Percentiles rank a stretch among this genome's conserved stretches.
Evolutionary conservation across 257 asterid genomes (phyloP).

Genomic region (Solanum sparsipilum): DNA sequence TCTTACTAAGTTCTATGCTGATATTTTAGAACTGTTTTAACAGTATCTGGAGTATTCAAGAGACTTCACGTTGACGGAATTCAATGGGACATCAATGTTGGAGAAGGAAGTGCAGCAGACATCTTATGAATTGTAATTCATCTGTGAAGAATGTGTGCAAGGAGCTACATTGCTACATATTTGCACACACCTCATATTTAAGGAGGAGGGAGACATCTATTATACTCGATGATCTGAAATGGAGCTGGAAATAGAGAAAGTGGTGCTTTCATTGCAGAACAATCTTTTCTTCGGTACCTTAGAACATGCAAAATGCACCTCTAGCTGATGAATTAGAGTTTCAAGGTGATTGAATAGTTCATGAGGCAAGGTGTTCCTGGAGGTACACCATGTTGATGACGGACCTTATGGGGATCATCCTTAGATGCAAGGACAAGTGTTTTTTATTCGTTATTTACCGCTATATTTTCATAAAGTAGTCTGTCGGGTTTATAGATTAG

Average conservation of each 20-base stretch:
- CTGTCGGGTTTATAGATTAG: not conserved
- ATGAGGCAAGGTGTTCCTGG: not conserved
- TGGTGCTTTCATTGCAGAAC: not conserved
- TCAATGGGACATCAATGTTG: slow-evolving; percentile 78
- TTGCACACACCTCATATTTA: not conserved
- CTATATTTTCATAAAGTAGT: not conserved
- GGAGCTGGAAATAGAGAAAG: not conserved
- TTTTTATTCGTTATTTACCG: not conserved
- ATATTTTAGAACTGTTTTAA: not conserved
- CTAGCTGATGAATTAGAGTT: not conserved
- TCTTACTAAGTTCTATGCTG: not conserved
- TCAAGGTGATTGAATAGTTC: not conserved
- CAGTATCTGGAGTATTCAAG: slow-evolving; percentile 41
- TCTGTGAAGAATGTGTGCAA: not conserved
- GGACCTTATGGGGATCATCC: not conserved
- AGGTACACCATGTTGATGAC: not conserved
- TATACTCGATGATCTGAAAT: not conserved
- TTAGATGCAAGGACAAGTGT: not conserved
- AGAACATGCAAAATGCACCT: not conserved
- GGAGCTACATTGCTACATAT: not conserved
- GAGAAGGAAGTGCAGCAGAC: slow-evolving; percentile 58
- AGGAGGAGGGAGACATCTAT: not conserved
- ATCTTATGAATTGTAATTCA: slow-evolving; percentile 2
- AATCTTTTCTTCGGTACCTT: not conserved
- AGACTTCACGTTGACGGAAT: slow-evolving; percentile 67